Conservation (phyloP, 176 grass and related monocot species). For the Oryza meyeriana region DNA sequence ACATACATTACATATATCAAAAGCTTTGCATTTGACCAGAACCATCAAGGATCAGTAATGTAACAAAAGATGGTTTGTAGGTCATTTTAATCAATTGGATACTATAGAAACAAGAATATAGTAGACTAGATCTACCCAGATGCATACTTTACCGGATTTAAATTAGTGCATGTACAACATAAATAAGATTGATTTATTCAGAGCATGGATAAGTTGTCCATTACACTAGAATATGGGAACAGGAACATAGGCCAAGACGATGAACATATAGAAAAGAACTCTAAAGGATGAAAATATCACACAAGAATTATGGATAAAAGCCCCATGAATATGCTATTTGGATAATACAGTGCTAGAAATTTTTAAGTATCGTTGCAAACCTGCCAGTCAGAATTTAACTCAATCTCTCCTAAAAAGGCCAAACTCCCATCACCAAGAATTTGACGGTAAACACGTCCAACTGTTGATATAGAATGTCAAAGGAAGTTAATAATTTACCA, state of each 20-base stretch:
- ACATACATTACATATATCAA: slow-evolving; percentile 1
- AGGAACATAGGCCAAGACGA: background rate
- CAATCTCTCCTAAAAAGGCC: background rate
- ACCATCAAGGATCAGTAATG: background rate
- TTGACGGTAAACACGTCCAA: background rate
- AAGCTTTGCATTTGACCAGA: background rate
- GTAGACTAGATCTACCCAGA: background rate
- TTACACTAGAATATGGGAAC: background rate
- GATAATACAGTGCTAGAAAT: background rate
- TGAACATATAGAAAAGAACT: background rate
- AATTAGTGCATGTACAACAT: background rate
- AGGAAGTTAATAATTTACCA: slow-evolving; percentile 37
- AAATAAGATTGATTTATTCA: background rate
- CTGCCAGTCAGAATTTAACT: background rate
- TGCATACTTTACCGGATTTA: background rate
- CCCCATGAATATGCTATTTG: background rate
- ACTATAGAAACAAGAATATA: background rate
- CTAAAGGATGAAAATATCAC: slow-evolving; percentile 1
- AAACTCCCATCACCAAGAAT: background rate
- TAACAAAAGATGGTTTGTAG: background rate
- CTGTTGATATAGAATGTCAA: background rate
- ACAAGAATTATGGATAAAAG: background rate
- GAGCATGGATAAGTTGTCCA: background rate
- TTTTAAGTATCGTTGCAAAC: background rate
- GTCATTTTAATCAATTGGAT: background rate